Evolutionary conservation across 768 basidiomycete genomes (phyloP).

Genomic region (Rhizopogon salebrosus): DNA sequence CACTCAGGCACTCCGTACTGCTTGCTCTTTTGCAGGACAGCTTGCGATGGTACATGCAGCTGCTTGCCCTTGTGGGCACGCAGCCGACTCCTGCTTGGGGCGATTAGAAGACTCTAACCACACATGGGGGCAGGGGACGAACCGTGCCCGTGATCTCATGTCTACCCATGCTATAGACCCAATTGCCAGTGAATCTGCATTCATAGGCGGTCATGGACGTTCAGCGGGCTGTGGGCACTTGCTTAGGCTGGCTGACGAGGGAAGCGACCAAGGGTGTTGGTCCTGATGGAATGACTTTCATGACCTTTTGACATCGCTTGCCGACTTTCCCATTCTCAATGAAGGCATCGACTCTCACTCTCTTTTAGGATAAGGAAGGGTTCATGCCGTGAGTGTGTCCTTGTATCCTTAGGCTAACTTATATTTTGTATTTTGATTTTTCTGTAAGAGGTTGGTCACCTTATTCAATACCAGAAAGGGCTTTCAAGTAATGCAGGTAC

Average conservation of each 20-base stretch:
- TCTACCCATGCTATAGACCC: too few species aligned
- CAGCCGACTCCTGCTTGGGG: background rate
- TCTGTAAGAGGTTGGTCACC: background rate
- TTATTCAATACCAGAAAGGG: background rate
- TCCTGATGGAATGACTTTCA: background rate
- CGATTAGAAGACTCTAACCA: background rate
- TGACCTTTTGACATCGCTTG: background rate
- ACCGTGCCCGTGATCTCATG: too few species aligned
- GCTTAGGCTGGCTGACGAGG: background rate
- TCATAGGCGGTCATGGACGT: background rate
- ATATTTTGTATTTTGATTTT: too few species aligned
- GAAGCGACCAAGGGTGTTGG: background rate
- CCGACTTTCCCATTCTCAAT: background rate
- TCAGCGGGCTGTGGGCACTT: background rate
- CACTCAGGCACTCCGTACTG: background rate
- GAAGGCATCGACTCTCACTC: background rate
- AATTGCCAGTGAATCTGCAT: background rate
- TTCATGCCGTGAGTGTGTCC: background rate
- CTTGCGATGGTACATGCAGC: background rate
- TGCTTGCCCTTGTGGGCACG: background rate
- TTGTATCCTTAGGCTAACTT: background rate
- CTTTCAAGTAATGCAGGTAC: background rate
- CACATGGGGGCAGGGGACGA: background rate
- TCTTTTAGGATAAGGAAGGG: background rate
- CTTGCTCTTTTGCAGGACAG: background rate